Evolutionary conservation across 306 rosid genomes (phyloP).

Genomic region (Vigna hirtella): DNA sequence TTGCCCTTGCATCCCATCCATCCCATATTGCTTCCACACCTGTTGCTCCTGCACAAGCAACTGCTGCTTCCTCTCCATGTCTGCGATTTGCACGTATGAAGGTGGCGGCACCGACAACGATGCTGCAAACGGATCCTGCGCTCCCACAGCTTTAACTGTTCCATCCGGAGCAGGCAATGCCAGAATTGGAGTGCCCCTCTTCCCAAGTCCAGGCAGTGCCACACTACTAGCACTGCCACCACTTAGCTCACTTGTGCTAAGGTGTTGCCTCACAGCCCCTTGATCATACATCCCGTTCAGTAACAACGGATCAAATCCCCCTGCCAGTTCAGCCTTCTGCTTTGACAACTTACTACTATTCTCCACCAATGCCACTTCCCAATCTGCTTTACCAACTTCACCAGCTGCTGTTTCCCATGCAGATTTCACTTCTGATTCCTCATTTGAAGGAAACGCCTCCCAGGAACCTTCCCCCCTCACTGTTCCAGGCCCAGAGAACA

Average conservation of each 20-base stretch:
- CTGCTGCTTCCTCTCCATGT: slow-evolving; percentile 85
- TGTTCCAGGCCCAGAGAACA: slow-evolving; percentile 63
- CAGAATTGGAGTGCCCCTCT: slow-evolving; percentile 56
- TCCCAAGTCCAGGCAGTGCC: slow-evolving; percentile 62
- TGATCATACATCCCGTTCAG: slow-evolving; percentile 94
- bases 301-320: slow-evolving; percentile 79
- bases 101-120: slow-evolving; percentile 83
- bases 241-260: slow-evolving; percentile 57
- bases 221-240: slow-evolving; percentile 89
- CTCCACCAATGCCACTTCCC: slow-evolving; percentile 91
- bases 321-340: slow-evolving; percentile 77
- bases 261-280: slow-evolving; percentile 82
- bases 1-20: slow-evolving; percentile 87
- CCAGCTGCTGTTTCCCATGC: slow-evolving; percentile 88
- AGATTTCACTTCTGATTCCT: slow-evolving; percentile 69
- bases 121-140: slow-evolving; percentile 84
- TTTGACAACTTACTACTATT: slow-evolving; percentile 60
- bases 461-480: slow-evolving; percentile 68
- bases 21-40: slow-evolving; percentile 80
- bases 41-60: slow-evolving; percentile 78
- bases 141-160: slow-evolving; percentile 63
- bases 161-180: slow-evolving; percentile 93
- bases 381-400: slow-evolving; percentile 76
- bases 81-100: slow-evolving; percentile 87
- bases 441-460: slow-evolving; percentile 75